Percentiles rank a stretch among this genome's conserved stretches.
These are phyloP conservation scores for Starmerella potacharoeniae DNA, from an alignment of 805 yeast species.

Conservation along the genomic window DNA sequence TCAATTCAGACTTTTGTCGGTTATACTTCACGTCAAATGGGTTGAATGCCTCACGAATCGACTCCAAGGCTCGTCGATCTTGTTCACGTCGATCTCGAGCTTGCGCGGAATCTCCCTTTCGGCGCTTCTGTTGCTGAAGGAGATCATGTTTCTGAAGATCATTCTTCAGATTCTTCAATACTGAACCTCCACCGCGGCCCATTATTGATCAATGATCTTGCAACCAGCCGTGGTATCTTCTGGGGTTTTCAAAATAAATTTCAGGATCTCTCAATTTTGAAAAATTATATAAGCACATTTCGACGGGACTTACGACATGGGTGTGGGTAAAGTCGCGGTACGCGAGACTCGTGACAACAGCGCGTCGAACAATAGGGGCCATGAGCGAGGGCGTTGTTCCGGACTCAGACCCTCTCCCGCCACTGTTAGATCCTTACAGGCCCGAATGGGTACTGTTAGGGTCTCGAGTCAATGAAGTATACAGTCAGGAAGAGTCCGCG, in stretches of 20 bases:
- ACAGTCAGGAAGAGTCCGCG: background rate
- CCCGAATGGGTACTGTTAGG: slow-evolving; percentile 4
- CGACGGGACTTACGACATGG: background rate
- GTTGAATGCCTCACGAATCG: slow-evolving; percentile 73
- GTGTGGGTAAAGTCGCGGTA: background rate
- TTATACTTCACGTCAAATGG: slow-evolving; percentile 75
- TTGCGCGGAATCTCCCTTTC: slow-evolving; percentile 12
- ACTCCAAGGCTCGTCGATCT: slow-evolving; percentile 38
- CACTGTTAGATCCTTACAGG: background rate
- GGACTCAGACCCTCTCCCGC: slow-evolving; percentile 13
- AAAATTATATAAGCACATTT: slow-evolving; percentile 1
- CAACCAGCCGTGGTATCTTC: background rate
- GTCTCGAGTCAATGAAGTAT: background rate
- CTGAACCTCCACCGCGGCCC: slow-evolving; percentile 19
- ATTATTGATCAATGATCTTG: background rate
- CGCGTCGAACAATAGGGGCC: background rate
- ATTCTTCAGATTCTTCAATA: slow-evolving; percentile 21
- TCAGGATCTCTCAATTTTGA: background rate
- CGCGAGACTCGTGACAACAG: background rate
- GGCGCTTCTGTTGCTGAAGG: slow-evolving; percentile 33
- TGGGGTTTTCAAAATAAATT: background rate
- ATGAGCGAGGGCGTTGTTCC: slow-evolving; percentile 9
- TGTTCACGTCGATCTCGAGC: slow-evolving; percentile 40
- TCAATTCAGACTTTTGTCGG: slow-evolving; percentile 41
- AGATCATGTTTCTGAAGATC: slow-evolving; percentile 44